Base-by-base conservation (phyloP, 768 basidiomycete species). In the Auricularia sp. region DNA sequence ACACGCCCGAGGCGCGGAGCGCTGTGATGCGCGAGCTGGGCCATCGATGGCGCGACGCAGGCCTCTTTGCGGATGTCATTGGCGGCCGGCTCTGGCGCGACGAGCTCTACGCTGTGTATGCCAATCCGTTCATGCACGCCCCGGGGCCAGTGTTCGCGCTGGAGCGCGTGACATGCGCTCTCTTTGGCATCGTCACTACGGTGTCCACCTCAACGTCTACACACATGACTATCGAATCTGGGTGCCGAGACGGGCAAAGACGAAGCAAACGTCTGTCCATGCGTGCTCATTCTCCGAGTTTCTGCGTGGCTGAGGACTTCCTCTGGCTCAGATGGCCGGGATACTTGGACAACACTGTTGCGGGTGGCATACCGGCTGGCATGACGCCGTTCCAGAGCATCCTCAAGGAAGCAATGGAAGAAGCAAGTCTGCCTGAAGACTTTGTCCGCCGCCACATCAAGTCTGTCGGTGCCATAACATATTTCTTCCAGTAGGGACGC, bases 151-250 rank as follows among this genome's bases (percentile, higher is more conserved):
- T 84, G 23, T 97, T 98, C 74, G 83, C 86, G 72, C 83, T 98
- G 82, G 97, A 98, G 74, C 83, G 96, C 47, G 81, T 91, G 1
- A 93, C 93, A 2, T 93, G 91, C 72, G 83, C 88, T 0, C 76
- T 98, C 39, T 98, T 98, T 70, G 94, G 96, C 2, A 74, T 95
- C 6, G 81, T 91, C 62, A 97, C 95, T 94, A 90, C 69, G 96
- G 97, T 0, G 90, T 96, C 2, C 97, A 98, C 73, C 84, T 95
- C 86, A 90, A 84, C 21, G 83, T 87, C 62, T 92, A 84, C 71
- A 80, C 83, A 53, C 79, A 82, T 67, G 79, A 47, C 64, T 72
- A 88, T 71, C 80, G 77, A 66, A 77, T 97, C 2, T 98, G 97
- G 96, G 86, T 93, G 1, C 94, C 97, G 1, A 88, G 86, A 8